Base-by-base conservation (phyloP, 2,329 filamentous ascomycete genomes). In the Calonectria pseudoreteaudii region DNA sequence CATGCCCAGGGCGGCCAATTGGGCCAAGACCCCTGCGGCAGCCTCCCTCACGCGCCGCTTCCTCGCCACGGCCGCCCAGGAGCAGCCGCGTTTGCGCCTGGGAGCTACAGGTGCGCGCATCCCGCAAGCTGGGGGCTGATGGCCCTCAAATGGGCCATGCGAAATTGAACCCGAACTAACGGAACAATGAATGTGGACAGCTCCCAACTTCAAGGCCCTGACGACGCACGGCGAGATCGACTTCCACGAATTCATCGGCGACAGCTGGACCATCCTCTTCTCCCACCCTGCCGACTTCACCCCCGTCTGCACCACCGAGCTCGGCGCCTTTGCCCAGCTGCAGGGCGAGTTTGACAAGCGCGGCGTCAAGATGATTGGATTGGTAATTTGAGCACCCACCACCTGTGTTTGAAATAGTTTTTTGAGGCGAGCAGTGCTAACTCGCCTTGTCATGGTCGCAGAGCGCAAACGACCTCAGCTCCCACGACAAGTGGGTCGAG, bases 261-360 rank as follows among this genome's bases (percentile, higher is more conserved):
- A 93, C 88, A 93, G 90, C 82, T 96, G 94, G 94, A 91, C 93
- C 73, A 91, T 97, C 77, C 89, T 97, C 80, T 96, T 97, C 89
- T 95, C 93, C 36, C 94, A 96, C 87, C 94, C 94, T 2, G 93
- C 93, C 85, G 96, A 98, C 86, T 98, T 94, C 90, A 98, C 96
- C 1, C 96, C 96, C 68, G 96, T 98, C 73, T 98, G 96, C 90
- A 98, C 95, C 77, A 98, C 95, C 70, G 96, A 98, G 88, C 93
- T 98, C 75, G 96, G 95, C 76, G 95, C 95, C 73, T 97, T 98
- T 82, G 94, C 95, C 79, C 96, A 96, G 87, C 90, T 98, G 76
- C 93, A 95, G 88, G 91, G 92, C 81, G 95, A 98, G 86, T 98
- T 98, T 86, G 90, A 92, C 82, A 95, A 94, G 89, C 93, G 95